phyloP scores from a whole-genome alignment of 148 eudicot genomes.

The Rhododendron vialii region DNA sequence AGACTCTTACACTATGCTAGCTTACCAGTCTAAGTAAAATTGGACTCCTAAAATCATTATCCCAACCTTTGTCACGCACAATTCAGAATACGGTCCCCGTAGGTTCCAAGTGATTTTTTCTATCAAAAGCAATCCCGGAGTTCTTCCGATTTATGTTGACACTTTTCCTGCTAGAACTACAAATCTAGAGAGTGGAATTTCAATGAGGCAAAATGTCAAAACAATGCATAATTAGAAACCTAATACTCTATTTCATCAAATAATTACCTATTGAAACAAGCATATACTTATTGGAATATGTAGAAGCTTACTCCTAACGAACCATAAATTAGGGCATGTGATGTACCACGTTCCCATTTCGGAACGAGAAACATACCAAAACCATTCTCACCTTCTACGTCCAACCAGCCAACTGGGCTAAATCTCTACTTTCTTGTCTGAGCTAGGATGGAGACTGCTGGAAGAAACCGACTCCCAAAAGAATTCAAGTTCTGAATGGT shows the following conservation, averaged over 20 bases:
- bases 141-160: not conserved
- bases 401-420: not conserved
- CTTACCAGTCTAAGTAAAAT: too few relatives aligned
- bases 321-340: not conserved
- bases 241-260: not conserved
- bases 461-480: not conserved
- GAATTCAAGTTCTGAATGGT: not conserved
- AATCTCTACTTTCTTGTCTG: not conserved
- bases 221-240: not conserved
- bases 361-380: not conserved
- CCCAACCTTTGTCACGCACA: not conserved
- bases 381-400: not conserved
- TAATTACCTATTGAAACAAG: not conserved
- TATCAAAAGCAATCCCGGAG: not conserved
- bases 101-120: not conserved
- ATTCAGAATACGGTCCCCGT: not conserved
- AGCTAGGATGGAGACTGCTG: not conserved
- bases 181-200: not conserved
- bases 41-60: not conserved
- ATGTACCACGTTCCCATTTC: not conserved
- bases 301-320: not conserved
- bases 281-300: not conserved
- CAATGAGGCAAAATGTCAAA: not conserved
- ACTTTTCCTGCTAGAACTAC: not conserved
- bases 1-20: too few relatives aligned